Evolutionary conservation across 805 yeast species (phyloP).

Genomic region (Pichia rugopelliculosa): DNA sequence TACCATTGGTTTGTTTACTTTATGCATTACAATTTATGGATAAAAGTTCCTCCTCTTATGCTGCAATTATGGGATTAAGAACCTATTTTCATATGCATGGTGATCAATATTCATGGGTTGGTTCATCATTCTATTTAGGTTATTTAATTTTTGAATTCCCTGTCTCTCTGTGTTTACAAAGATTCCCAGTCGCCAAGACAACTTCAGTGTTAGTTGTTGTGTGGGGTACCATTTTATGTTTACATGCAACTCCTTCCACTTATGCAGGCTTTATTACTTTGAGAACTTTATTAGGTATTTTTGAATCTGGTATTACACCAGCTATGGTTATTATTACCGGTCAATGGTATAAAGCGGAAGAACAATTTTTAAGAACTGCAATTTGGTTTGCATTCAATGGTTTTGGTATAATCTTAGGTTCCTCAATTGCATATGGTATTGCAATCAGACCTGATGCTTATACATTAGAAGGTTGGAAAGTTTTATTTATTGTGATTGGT

Average conservation of each 20-base stretch:
- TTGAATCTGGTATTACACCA: conserved; percentile 31
- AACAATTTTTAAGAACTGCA: conserved; percentile 27
- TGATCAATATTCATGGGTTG: conserved; percentile 26
- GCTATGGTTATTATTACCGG: conserved; percentile 28
- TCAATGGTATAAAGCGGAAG: conserved; percentile 29
- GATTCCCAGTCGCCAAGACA: conserved; percentile 39
- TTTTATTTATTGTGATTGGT: conserved; percentile 30
- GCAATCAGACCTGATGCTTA: conserved; percentile 21
- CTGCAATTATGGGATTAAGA: conserved; percentile 51
- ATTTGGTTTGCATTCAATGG: conserved; percentile 28
- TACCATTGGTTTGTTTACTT: conserved; percentile 43
- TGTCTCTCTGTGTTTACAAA: conserved; percentile 39
- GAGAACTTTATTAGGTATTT: conserved; percentile 43
- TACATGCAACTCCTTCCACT: conserved; percentile 39
- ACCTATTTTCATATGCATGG: conserved; percentile 43
- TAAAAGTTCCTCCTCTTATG: conserved; percentile 45
- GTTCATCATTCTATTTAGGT: conserved; percentile 30
- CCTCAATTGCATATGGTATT: conserved; percentile 28
- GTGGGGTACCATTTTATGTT: conserved; percentile 44
- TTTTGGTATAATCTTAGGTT: conserved; percentile 26
- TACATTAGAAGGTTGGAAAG: conserved; percentile 25
- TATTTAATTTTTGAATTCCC: conserved; percentile 49
- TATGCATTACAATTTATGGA: conserved; percentile 55
- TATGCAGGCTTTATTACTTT: conserved; percentile 40
- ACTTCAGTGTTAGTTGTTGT: conserved; percentile 15